A percentile compares a stretch with the other conserved stretches of the same genome.
These are phyloP conservation scores for Aschersonia sp. DNA, from an alignment of 2,329 filamentous ascomycete species.

Conservation along the genomic window DNA sequence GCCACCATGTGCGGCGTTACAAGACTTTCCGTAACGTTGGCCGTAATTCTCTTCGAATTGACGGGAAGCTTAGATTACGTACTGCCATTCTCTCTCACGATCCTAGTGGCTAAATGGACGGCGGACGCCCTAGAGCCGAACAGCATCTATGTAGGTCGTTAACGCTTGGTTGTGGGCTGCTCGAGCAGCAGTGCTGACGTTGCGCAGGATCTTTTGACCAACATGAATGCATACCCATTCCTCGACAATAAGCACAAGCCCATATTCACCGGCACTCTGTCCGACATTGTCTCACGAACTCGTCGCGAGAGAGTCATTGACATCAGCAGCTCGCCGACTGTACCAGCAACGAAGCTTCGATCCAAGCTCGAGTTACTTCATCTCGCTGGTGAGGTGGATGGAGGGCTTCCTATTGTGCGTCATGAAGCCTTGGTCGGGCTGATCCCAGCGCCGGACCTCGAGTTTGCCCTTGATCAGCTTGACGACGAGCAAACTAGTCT, in stretches of 20 bases:
- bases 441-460: constrained; percentile 86
- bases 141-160: constrained; percentile 65
- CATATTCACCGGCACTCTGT: constrained; percentile 75
- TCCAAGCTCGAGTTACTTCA: constrained; percentile 72
- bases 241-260: constrained; percentile 94
- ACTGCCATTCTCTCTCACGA: constrained; percentile 80
- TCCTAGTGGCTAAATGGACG: constrained; percentile 96
- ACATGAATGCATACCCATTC: constrained; percentile 96
- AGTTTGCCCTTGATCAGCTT: constrained; percentile 80
- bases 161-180: too few relatives aligned
- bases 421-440: constrained; percentile 71
- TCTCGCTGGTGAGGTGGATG: constrained; percentile 76
- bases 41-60: constrained; percentile 89
- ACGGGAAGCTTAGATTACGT: constrained; percentile 94
- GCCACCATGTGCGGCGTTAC: constrained; percentile 98
- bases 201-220: constrained; percentile 67
- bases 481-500: constrained; percentile 57
- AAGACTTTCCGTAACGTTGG: constrained; percentile 79
- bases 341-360: constrained; percentile 64
- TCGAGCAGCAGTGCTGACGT: constrained; percentile 5
- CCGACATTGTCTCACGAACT: constrained; percentile 68
- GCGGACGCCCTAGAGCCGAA: constrained; percentile 88
- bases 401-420: constrained; percentile 75
- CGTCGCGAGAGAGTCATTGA: constrained; percentile 74
- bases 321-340: constrained; percentile 67